These are phyloP conservation scores for Apiospora malaysiana DNA, from an alignment of 2,329 filamentous ascomycete species.

Conservation along the genomic window DNA sequence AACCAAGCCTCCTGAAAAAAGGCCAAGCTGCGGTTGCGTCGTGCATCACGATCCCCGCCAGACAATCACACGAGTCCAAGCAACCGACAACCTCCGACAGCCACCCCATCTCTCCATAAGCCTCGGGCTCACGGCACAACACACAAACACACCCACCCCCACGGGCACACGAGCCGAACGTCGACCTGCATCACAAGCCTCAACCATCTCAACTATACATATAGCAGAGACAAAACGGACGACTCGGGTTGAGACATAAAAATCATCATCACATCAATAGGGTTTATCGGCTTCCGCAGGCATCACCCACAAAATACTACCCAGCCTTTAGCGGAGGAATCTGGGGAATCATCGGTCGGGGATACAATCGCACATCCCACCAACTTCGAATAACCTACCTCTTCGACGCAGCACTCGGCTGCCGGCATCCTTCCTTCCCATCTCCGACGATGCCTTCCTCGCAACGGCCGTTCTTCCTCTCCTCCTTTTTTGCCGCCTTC, in stretches of 20 bases:
- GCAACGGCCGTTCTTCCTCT: conserved; percentile 43
- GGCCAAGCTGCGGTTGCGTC: background rate
- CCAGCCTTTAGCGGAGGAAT: conserved; percentile 2
- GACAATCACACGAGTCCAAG: conserved; percentile 16
- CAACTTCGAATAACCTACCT: background rate
- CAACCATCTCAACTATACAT: background rate
- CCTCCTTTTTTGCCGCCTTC: conserved; percentile 42
- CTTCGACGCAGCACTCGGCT: background rate
- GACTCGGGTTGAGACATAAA: background rate
- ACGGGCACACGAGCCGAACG: background rate
- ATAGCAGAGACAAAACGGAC: background rate
- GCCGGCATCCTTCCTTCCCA: conserved; percentile 15
- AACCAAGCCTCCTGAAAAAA: background rate
- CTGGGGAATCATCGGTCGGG: background rate
- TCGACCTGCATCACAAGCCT: background rate
- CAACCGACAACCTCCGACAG: conserved; percentile 7
- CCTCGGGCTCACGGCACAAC: conserved; percentile 8
- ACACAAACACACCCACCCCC: background rate
- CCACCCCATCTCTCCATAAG: background rate
- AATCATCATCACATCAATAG: background rate
- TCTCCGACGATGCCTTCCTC: conserved; percentile 37
- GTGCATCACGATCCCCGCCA: conserved; percentile 1
- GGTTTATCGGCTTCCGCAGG: background rate
- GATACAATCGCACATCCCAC: background rate
- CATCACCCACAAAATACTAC: background rate